Base-by-base conservation (phyloP, 805 yeast species). In the Clavispora vitiphila region DNA sequence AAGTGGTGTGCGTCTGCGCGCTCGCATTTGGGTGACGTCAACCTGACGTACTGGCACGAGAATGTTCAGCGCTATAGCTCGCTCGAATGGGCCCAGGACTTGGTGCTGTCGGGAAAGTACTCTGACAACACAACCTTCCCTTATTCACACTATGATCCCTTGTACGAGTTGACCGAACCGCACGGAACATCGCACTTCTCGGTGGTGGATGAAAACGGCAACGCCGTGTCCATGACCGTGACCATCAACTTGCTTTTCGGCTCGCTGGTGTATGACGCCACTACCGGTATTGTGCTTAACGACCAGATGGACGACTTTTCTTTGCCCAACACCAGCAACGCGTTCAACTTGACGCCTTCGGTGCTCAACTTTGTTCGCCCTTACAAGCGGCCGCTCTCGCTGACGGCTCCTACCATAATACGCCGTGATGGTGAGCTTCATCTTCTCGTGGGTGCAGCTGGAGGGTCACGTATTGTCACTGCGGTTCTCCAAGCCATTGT, bases 261-360 rank as follows among this genome's bases (percentile, higher is more conserved):
- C 0, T 81, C 93, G 10, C 57, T 80, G 51, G 83, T 91, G 5
- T 85, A 83, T 57, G 97, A 91, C 58, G 81, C 83, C 1, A 59
- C 45, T 1, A 90, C 98, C 0, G 98, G 97, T 2, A 67, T 91
- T 8, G 73, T 91, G 8, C 64, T 91, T 55, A 91, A 91, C 64
- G 80, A 87, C 52, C 88, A 91, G 61, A 90, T 91, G 96, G 97
- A 91, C 61, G 98, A 91, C 58, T 91, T 91, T 56, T 83, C 96
- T 8, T 69, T 77, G 24, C 89, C 93, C 1, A 69, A 76, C 12
- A 65, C 72, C 7, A 69, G 76, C 14, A 91, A 91, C 61, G 83
- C 88, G 12, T 91, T 89, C 62, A 84, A 82, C 20, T 73, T 91
- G 37, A 76, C 78, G 8, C 96, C 99, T 0, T 86, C 96, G 0